Evolutionary conservation across 176 grass and related monocot species (phyloP).

Genomic region (Cocos nucifera): DNA sequence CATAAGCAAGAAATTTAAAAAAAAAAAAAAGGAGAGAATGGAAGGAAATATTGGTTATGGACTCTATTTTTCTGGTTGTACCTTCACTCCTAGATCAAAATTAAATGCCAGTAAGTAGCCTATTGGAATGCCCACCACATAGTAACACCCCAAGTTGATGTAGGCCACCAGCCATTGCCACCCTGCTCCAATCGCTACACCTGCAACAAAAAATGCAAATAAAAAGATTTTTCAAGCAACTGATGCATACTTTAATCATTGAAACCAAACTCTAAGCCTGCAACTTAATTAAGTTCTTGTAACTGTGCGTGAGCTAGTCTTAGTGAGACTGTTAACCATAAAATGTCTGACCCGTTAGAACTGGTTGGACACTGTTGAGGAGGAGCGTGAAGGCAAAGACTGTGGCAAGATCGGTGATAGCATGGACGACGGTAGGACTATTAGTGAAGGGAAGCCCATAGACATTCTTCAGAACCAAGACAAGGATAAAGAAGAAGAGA

Average conservation of each 20-base stretch:
- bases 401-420: constrained; percentile 47
- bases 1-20: not conserved
- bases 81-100: constrained; percentile 48
- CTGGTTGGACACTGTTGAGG: constrained; percentile 80
- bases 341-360: constrained; percentile 39
- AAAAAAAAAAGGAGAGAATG: not conserved
- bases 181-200: constrained; percentile 81
- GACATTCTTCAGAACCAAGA: constrained; percentile 48
- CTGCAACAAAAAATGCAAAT: not conserved
- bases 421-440: constrained; percentile 48
- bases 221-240: too few relatives aligned
- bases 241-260: too few relatives aligned
- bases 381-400: constrained; percentile 73
- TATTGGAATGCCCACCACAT: constrained; percentile 60
- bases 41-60: not conserved
- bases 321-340: too few relatives aligned
- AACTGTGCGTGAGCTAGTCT: too few relatives aligned
- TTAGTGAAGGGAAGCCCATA: constrained; percentile 77
- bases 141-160: constrained; percentile 76
- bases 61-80: constrained; percentile 3
- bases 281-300: too few relatives aligned
- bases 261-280: too few relatives aligned
- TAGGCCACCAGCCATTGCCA: constrained; percentile 88
- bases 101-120: constrained; percentile 52
- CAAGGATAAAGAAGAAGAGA: constrained; percentile 35